phyloP scores from a whole-genome alignment of 1,284 basidiomycete species.

The Mycena sp. region DNA sequence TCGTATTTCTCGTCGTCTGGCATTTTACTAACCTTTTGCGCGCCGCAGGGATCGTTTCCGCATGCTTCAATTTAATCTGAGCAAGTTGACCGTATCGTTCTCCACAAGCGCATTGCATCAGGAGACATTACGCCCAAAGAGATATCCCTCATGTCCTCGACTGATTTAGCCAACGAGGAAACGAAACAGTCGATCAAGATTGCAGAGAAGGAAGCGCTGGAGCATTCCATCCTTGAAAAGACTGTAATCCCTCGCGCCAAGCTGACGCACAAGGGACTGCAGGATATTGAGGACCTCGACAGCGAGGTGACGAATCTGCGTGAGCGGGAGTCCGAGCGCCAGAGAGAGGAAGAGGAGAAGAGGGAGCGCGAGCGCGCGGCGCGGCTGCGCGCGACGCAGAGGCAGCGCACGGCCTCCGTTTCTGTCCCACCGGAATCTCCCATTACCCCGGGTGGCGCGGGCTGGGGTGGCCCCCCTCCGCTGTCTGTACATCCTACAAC shows the following conservation, averaged over 20 bases:
- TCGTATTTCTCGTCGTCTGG: constrained; percentile 13
- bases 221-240: constrained; percentile 84
- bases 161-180: constrained; percentile 87
- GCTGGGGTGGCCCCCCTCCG: constrained; percentile 70
- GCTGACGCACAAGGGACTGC: constrained; percentile 89
- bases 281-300: constrained; percentile 83
- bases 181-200: constrained; percentile 81
- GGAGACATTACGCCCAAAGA: constrained; percentile 71
- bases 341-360: constrained; percentile 69
- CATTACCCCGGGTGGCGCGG: constrained; percentile 50
- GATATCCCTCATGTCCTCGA: constrained; percentile 84
- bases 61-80: constrained; percentile 84
- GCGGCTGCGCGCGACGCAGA: constrained; percentile 55
- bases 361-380: constrained; percentile 71
- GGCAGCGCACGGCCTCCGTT: constrained; percentile 37
- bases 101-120: constrained; percentile 80
- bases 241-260: constrained; percentile 77
- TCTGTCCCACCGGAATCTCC: constrained; percentile 76
- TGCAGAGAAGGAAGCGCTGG: constrained; percentile 81
- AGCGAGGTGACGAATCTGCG: constrained; percentile 53
- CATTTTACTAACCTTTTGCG: constrained; percentile 23
- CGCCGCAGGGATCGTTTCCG: constrained; percentile 88
- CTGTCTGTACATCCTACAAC: constrained; percentile 51
- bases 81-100: constrained; percentile 73
- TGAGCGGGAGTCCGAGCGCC: constrained; percentile 63